These are phyloP conservation scores for Pulveroboletus sp. DNA, from an alignment of 1,284 basidiomycete genomes.

Conservation along the genomic window DNA sequence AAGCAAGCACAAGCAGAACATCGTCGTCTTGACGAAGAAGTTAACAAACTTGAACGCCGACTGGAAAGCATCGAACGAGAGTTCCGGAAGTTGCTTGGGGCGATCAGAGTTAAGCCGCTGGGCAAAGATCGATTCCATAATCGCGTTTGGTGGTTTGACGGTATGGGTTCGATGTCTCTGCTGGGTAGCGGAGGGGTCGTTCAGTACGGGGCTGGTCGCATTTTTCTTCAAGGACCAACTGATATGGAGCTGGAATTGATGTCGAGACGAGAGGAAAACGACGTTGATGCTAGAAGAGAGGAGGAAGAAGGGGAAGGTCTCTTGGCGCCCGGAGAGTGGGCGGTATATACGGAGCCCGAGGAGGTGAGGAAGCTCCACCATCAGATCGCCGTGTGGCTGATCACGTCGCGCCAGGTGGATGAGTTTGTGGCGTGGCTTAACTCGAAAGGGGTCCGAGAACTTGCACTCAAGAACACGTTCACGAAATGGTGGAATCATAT, in stretches of 20 bases:
- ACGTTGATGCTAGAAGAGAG: slow-evolving; percentile 54
- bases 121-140: slow-evolving; percentile 94
- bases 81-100: slow-evolving; percentile 82
- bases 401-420: slow-evolving; percentile 54
- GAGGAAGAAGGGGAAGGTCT: slow-evolving; percentile 80
- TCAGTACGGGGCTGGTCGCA: slow-evolving; percentile 82
- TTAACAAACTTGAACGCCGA: slow-evolving; percentile 72
- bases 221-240: slow-evolving; percentile 89
- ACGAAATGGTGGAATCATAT: slow-evolving; percentile 87
- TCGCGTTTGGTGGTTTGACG: slow-evolving; percentile 98
- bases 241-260: slow-evolving; percentile 72
- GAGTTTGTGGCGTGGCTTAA: slow-evolving; percentile 89
- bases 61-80: slow-evolving; percentile 90
- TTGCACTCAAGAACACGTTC: slow-evolving; percentile 75
- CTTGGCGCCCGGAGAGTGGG: slow-evolving; percentile 82
- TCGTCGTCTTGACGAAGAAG: slow-evolving; percentile 83
- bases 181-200: slow-evolving; percentile 70
- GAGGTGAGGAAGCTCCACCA: slow-evolving; percentile 52
- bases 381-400: slow-evolving; percentile 10
- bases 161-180: slow-evolving; percentile 81
- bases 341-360: slow-evolving; percentile 80
- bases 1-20: slow-evolving; percentile 73
- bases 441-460: slow-evolving; percentile 84
- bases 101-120: slow-evolving; percentile 81
- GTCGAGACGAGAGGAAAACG: slow-evolving; percentile 54